Percentiles rank a stretch among this genome's conserved stretches.
Conservation (phyloP, 768 basidiomycete species). For the Amanita polypyramis region DNA sequence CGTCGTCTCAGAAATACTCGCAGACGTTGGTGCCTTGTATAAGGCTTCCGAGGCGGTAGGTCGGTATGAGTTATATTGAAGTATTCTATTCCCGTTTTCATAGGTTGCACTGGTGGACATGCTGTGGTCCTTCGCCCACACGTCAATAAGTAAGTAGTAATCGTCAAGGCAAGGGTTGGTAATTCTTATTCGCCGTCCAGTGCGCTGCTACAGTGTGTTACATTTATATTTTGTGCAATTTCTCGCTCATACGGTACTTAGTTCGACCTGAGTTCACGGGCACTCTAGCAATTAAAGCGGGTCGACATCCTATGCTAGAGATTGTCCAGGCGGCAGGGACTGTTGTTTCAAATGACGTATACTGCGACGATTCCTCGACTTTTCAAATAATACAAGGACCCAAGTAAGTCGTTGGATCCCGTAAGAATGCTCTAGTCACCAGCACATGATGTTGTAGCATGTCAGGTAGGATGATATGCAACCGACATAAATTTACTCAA, state of each 20-base stretch:
- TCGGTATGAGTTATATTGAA: not conserved
- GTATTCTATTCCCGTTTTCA: not conserved
- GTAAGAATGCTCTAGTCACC: not conserved
- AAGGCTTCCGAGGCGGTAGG: conserved; percentile 83
- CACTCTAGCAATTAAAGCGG: conserved; percentile 80
- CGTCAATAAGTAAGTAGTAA: conserved; percentile 56
- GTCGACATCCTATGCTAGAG: conserved; percentile 84
- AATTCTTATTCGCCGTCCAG: conserved; percentile 15
- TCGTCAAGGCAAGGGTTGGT: not conserved
- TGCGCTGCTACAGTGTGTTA: conserved; percentile 35
- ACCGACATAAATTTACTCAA: not conserved
- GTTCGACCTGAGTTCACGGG: conserved; percentile 90
- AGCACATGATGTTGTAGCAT: conserved; percentile 20
- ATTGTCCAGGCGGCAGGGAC: conserved; percentile 54
- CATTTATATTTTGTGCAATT: not conserved
- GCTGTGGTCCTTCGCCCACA: conserved; percentile 80
- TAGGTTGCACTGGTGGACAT: conserved; percentile 86
- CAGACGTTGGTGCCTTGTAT: conserved; percentile 72
- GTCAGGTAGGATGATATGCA: conserved; percentile 24
- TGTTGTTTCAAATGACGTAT: conserved; percentile 85
- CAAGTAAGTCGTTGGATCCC: conserved; percentile 40
- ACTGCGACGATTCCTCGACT: conserved; percentile 69
- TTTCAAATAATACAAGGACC: conserved; percentile 93
- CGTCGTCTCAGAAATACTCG: conserved; percentile 59
- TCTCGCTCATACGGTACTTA: conserved; percentile 16